Base-by-base conservation (phyloP, 2,329 filamentous ascomycete species). In the Pseudovirgaria hyperparasitica region DNA sequence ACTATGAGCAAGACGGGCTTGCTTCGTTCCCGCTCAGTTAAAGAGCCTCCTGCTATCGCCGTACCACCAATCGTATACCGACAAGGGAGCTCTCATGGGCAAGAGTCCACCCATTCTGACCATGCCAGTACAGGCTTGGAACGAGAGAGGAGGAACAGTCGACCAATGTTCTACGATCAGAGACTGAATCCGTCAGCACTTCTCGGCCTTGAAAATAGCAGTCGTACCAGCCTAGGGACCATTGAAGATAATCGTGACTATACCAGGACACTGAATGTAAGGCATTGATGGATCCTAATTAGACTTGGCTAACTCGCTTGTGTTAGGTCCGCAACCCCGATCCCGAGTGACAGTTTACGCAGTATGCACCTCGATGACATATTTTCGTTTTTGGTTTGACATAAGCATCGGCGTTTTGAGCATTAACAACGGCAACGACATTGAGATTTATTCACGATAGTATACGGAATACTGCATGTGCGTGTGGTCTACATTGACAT, bases 1-100 rank as follows among this genome's bases (percentile, higher is more conserved):
- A 59, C 62, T 9, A 50, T 65, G 39, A 64, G 60, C 42, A 59
- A 54, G 40, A 51, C 57, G 11, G 62, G 62, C 9, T 45, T 65
- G 6, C 42, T 65, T 10, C 41, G 43, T 24, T 35, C n/a, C n/a
- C n/a, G 38, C 13, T 24, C 27, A 18, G 46, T 51, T 22, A 48
- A 45, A 22, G 23, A 28, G 16, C 30, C 34, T 8, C n/a, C n/a
- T n/a, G n/a, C n/a, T n/a, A n/a, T n/a, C n/a, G n/a, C n/a, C 8
- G 9, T 16, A 7, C 10, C 12, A 7, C 8, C 12, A 19, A 13
- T 9, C 15, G 22, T 24, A 8, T 13, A 9, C 9, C 9, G n/a
- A n/a, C n/a, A n/a, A n/a, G n/a, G n/a, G n/a, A n/a, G n/a, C n/a
- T n/a, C n/a, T n/a, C n/a, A n/a, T n/a, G n/a, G n/a, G n/a, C n/a